Conservation (phyloP, 2,329 filamentous ascomycete species). For the Lachnellula cervina region DNA sequence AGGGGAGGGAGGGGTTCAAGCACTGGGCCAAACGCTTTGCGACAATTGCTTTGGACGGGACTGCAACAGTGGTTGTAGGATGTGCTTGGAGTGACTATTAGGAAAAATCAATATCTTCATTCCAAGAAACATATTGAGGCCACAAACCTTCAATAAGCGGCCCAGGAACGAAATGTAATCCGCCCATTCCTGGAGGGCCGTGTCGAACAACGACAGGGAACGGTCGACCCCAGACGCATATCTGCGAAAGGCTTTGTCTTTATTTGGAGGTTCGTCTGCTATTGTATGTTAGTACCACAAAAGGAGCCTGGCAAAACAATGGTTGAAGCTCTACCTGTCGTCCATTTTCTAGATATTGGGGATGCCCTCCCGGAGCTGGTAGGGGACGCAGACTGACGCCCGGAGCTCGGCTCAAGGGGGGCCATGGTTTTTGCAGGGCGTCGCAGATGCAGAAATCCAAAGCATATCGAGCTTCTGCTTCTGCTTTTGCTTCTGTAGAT, state of each 20-base stretch:
- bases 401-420: constrained; percentile 51
- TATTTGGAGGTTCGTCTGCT: constrained; percentile 50
- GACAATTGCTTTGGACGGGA: constrained; percentile 78
- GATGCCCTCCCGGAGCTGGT: constrained; percentile 79
- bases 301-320: neutral
- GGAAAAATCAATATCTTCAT: constrained; percentile 24
- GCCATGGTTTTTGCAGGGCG: constrained; percentile 46
- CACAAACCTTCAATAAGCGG: constrained; percentile 73
- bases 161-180: constrained; percentile 98
- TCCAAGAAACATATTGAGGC: constrained; percentile 5
- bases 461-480: constrained; percentile 12
- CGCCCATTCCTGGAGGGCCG: constrained; percentile 94
- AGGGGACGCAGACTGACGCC: constrained; percentile 62
- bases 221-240: constrained; percentile 87
- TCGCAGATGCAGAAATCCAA: constrained; percentile 18
- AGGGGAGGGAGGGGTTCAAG: constrained; percentile 85
- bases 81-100: constrained; percentile 80
- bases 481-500: neutral
- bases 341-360: constrained; percentile 70
- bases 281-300: neutral
- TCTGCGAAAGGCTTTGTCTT: constrained; percentile 71
- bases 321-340: constrained; percentile 56
- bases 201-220: constrained; percentile 85
- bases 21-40: constrained; percentile 93
- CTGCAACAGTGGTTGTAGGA: constrained; percentile 62